Base-by-base conservation (phyloP, 345 rosid genomes). In the Salix exigua region DNA sequence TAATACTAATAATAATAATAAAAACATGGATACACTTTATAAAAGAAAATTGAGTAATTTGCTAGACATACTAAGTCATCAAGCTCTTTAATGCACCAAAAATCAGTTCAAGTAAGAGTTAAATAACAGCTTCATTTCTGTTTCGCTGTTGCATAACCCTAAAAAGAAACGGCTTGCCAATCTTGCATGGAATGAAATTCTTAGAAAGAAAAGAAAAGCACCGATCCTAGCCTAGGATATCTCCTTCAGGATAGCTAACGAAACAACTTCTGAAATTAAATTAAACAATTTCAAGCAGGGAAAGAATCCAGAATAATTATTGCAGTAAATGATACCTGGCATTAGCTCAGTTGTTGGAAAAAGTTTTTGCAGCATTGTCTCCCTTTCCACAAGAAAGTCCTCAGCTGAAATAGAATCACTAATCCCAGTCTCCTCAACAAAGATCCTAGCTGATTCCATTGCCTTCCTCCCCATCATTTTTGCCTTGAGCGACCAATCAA, bases 381-480 rank as follows among this genome's bases (percentile, higher is more conserved):
- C 97, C 78, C 96, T 90, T 73, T 93, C 92, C 2, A 81, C 80
- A 42, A 95, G 88, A 76, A 95, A 93, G 3, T 89, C 92, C 84
- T 95, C 90, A 66, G 99, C 84, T 4, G 94, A 89, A 79, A 93
- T 97, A 40, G 91, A 86, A 72, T 89, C 97, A 72, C 92, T 93
- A 68, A 95, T 88, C 38, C 96, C 98, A 66, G 86, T 78, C 85
- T 93, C 98, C 53, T 93, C 86, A 71, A 93, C 97, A 72, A 95
- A 93, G 69, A 93, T 85, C 61, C 78, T 82, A 67, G 94, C 97
- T 53, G 97, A 87, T 79, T 95, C 97, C 9, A 91, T 88, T 2
- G 96, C 98, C 82, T 93, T 93, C 88, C 61, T 90, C 23, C 99
- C 99, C 97, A 95, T 93, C 99, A 95, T 90, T 84, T 89, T 95